These are phyloP conservation scores for Xylaria sp. DNA, from an alignment of 2,329 filamentous ascomycete species.

Conservation along the genomic window DNA sequence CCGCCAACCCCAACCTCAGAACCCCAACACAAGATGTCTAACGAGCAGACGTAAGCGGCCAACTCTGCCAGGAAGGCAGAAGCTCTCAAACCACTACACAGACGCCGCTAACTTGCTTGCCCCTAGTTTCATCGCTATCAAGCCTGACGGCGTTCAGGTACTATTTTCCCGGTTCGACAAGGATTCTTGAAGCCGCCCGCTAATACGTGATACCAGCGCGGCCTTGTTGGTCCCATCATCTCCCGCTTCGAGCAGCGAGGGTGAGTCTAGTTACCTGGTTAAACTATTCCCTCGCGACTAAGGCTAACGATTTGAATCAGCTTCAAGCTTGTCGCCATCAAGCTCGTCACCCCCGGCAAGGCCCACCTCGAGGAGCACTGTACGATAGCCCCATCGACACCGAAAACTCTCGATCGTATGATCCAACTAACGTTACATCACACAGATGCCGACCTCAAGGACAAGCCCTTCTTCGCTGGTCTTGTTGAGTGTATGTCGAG, in stretches of 20 bases:
- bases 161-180: not conserved
- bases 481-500: constrained; percentile 81
- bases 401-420: not conserved
- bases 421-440: constrained; percentile 38
- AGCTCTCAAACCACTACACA: not conserved
- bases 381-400: constrained; percentile 46
- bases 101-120: constrained; percentile 10
- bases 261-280: constrained; percentile 55
- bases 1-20: constrained; percentile 21
- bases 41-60: constrained; percentile 41
- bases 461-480: constrained; percentile 96
- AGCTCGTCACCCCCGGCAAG: constrained; percentile 87
- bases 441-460: constrained; percentile 80
- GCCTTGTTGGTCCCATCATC: constrained; percentile 97
- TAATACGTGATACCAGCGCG: constrained; percentile 67
- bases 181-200: constrained; percentile 12
- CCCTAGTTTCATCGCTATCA: constrained; percentile 97
- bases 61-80: not conserved
- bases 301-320: constrained; percentile 50
- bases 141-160: constrained; percentile 99
- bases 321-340: constrained; percentile 98
- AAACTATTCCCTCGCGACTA: constrained; percentile 23
- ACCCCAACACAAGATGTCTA: constrained; percentile 40
- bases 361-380: constrained; percentile 98
- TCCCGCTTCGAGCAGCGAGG: constrained; percentile 96